Evolutionary conservation across 148 eudicot genomes (phyloP), one percentile per base, ranked within the genome.

Genomic region (Vaccinium corymbosum): DNA sequence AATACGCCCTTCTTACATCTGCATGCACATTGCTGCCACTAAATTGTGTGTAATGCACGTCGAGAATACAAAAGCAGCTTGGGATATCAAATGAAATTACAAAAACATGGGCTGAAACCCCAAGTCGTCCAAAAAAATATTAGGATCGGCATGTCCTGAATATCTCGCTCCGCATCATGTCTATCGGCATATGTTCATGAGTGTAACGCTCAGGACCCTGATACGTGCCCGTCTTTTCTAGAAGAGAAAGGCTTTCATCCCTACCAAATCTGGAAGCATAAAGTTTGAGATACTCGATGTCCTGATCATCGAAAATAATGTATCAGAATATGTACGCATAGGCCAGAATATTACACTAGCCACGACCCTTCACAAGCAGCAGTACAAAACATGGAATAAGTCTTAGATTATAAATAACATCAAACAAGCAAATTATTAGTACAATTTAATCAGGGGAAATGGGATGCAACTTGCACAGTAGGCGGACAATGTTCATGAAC

Each of bases 191-290:
- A 86, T 97, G 99, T 84, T 97, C 99, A 8, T 86, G 84, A 50
- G 98, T 89, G 87, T 97, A 97, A 80, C 93, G 97, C 89, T 97
- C 99, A 2, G 99, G 99, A 46, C 95, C 94, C 38, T 86, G 35
- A 84, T 97, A 95, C 86, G 90, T 89, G 48, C 97, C 98, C 0
- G 96, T 92, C 82, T 90, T 91, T 85, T 97, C 98, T 91, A 97
- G 78, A 76, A 97, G 88, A 14, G 93, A 83, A 38, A 94, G 49
- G 83, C 96, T 90, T 88, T 97, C 99, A 53, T 91, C 94, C 81
- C 98, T 88, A 80, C 99, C 99, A 71, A 86, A 94, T 88, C 89
- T 92, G 82, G 98, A 91, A 19, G 96, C 91, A 78, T 97, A 97
- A 38, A 97, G 98, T 86, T 85, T 95, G 75, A 97, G 92, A 87